Evolutionary conservation across 495 filamentous ascomycete genomes (phyloP).

Genomic region (Ascodesmis nigricans): DNA sequence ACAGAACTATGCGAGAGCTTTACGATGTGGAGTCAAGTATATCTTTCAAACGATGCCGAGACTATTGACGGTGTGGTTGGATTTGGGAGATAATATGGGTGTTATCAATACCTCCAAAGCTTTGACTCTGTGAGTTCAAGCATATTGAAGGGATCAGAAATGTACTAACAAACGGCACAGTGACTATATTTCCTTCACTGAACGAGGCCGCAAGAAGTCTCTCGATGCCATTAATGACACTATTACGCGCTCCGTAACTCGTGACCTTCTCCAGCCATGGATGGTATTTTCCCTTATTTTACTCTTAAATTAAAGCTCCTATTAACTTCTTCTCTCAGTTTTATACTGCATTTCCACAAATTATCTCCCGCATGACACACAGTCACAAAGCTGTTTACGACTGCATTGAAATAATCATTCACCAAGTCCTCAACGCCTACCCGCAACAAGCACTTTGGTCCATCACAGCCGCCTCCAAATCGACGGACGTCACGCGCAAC

Average conservation of each 20-base stretch:
- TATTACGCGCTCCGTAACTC: no score
- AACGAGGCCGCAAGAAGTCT: no score
- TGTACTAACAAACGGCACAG: no score
- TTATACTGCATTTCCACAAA: conserved; percentile 79
- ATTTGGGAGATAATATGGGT: conserved; percentile 62
- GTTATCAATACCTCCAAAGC: no score
- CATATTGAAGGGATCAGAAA: no score
- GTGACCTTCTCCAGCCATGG: no score
- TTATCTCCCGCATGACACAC: conserved; percentile 80
- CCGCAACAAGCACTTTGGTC: conserved; percentile 91
- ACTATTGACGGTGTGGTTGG: conserved; percentile 79
- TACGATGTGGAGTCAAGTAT: conserved; percentile 78
- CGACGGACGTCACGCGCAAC: conserved; percentile 30
- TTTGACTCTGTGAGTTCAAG: no score
- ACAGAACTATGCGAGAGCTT: conserved; percentile 74
- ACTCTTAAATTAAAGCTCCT: no score
- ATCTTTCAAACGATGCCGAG: conserved; percentile 82
- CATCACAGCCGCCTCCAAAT: conserved; percentile 55
- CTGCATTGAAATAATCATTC: conserved; percentile 51
- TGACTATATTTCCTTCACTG: no score
- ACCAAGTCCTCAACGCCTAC: conserved; percentile 54
- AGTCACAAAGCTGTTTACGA: conserved; percentile 52
- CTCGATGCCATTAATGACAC: no score
- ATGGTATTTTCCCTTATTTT: no score
- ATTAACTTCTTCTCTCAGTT: no score